Base-by-base conservation (phyloP, 2,329 filamentous ascomycete species). In the Colletotrichum sp. region DNA sequence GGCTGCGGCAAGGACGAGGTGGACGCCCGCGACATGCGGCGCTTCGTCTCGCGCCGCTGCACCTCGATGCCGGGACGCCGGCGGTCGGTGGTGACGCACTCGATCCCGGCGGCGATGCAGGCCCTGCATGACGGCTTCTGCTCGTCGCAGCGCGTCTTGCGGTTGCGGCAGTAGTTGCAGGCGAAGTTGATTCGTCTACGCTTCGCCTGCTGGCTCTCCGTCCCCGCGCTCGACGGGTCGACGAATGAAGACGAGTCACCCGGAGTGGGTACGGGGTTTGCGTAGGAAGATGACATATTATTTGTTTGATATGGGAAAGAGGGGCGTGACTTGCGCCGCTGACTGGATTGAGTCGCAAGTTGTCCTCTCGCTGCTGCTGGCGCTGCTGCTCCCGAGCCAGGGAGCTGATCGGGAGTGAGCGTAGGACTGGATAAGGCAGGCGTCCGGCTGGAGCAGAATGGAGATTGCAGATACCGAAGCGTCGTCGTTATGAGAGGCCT, bases 111-210 rank as follows among this genome's bases (percentile, higher is more conserved):
- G 48, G 78, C 72, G 55, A 69, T 90, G 78, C 81, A 82, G 66
- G 82, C 82, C 19, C 77, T 66, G 73, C 81, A 82, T 65, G 79
- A 80, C 7, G 81, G 81, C 32, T 76, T 77, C 48, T 77, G 72
- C n/a, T 80, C 79, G 63, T 82, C 81, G 72, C 81, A 82, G 16
- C 81, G 80, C 16, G 82, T 81, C 75, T 82, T 82, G 69, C 81
- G 79, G 68, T 79, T 80, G 13, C 81, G 80, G 73, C 81, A 82
- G 66, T 79, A 78, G 57, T 80, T 80, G 66, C 79, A 80, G 15
- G 79, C 79, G 48, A 79, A 75, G 64, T 75, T 75, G 64, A 75
- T 75, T 15, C 73, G 73, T 9, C 73, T 44, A 32, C 64, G 59
- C 69, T 73, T 75, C 22, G 63, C 30, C 13, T 22, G 22, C 5